Evolutionary conservation across 1,284 basidiomycete species (phyloP).

Genomic region (Puccinia novopanici): DNA sequence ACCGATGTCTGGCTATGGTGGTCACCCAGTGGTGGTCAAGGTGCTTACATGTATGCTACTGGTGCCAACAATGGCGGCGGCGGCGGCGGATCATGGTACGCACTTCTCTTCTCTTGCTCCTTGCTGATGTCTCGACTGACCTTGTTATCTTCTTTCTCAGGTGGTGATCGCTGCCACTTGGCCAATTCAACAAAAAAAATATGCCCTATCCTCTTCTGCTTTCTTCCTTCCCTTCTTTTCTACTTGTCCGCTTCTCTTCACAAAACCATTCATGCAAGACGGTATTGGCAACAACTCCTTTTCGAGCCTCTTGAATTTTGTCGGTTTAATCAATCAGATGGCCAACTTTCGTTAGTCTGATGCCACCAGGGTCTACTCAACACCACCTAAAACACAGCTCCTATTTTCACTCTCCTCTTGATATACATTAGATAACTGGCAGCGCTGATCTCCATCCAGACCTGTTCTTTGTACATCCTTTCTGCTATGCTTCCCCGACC

Average conservation of each 20-base stretch:
- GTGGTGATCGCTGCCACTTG: slow-evolving; percentile 14
- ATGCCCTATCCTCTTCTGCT: slow-evolving; percentile 14
- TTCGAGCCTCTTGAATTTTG: slow-evolving; percentile 12
- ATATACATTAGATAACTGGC: slow-evolving; percentile 21
- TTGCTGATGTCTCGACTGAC: background rate
- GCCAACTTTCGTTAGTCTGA: slow-evolving; percentile 30
- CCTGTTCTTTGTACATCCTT: slow-evolving; percentile 20
- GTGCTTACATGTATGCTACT: slow-evolving; percentile 51
- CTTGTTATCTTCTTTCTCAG: background rate
- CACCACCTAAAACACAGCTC: background rate
- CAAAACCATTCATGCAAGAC: background rate
- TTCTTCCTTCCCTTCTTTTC: slow-evolving; percentile 12
- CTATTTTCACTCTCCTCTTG: slow-evolving; percentile 19
- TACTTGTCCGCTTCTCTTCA: slow-evolving; percentile 8
- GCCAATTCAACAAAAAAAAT: background rate
- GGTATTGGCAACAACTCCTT: background rate
- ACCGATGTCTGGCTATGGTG: slow-evolving; percentile 55
- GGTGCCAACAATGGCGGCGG: slow-evolving; percentile 21
- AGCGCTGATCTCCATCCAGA: slow-evolving; percentile 17
- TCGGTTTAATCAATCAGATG: background rate
- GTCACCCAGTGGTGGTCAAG: slow-evolving; percentile 55
- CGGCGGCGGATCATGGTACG: slow-evolving; percentile 35
- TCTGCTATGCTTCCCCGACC: background rate
- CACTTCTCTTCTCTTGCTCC: background rate
- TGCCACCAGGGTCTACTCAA: slow-evolving; percentile 7